Base-by-base conservation (phyloP, 305 asterid genomes). In the Nicotiana rustica region DNA sequence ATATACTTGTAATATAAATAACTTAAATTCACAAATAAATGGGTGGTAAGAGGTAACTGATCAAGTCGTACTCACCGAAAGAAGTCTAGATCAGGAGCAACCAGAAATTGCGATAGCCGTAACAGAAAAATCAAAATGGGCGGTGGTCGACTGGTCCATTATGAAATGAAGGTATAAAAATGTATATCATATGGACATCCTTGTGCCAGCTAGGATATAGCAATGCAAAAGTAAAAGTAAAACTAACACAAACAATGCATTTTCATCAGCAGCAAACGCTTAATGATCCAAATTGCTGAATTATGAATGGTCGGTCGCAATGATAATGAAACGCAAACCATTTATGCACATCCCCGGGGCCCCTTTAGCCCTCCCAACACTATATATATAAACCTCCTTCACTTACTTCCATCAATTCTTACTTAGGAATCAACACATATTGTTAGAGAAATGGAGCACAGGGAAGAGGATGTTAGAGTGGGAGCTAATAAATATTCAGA, bases 391-490 rank as follows among this genome's bases (percentile, higher is more conserved):
- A 5, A 78, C 21, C 7, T 57, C 41, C 60, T 7, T 73, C 4
- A 9, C 18, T 77, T 29, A 33, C 59, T 19, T 6, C 67, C 69
- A 31, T 62, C 70, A 78, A 3, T 36, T 36, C 44, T 36, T 36
- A 36, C 44, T 36, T 36, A 36, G 8, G 44, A 36, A 36, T 36
- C 44, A 36, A 36, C 44, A 36, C 8, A 5, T 36, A 18, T 62
- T 0, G 80, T 52, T 10, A 33, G 7, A 1, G 31, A 62, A 5
- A 75, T 75, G 85, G 85, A 82, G 21, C 49, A 71, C 8, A 82
- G 71, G 64, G 82, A 82, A 64, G 81, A 82, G n/a, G 85, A 82
- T 82, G 85, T 82, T 1, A 77, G 75, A n/a, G 44, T 82, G 10
- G 85, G 85, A 6, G 81, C 81, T 0, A 82, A 75, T 77, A 82